phyloP scores from a whole-genome alignment of 2,329 filamentous ascomycete genomes.

The Pseudogymnoascus sp. region DNA sequence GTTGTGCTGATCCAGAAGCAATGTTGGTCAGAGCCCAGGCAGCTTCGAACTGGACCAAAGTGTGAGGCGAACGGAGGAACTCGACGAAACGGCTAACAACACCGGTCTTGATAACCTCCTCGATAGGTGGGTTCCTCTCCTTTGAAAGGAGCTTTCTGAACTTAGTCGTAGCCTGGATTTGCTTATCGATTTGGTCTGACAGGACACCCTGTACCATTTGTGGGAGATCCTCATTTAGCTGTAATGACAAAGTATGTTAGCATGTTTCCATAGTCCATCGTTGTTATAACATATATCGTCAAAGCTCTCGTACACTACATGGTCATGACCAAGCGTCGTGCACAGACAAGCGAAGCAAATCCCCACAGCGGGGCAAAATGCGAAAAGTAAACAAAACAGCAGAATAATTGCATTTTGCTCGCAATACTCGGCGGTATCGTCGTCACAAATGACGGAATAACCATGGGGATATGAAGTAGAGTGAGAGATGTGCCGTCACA shows the following conservation, averaged over 20 bases:
- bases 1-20: slow-evolving; percentile 89
- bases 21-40: slow-evolving; percentile 99
- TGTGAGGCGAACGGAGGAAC: slow-evolving; percentile 95
- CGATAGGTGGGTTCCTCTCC: slow-evolving; percentile 97
- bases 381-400: slow-evolving; percentile 10
- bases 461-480: neutral
- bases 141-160: slow-evolving; percentile 97
- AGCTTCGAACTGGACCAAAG: slow-evolving; percentile 96
- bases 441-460: neutral
- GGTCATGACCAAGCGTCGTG: neutral
- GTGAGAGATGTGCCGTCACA: slow-evolving; percentile 28
- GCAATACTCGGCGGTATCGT: neutral
- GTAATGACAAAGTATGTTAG: slow-evolving; percentile 16
- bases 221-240: slow-evolving; percentile 97
- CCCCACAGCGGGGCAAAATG: slow-evolving; percentile 9
- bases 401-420: slow-evolving; percentile 1
- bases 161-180: slow-evolving; percentile 96
- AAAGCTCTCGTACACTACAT: neutral
- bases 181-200: slow-evolving; percentile 94
- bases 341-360: slow-evolving; percentile 7
- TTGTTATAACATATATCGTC: slow-evolving; percentile 8
- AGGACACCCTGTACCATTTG: slow-evolving; percentile 98
- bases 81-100: slow-evolving; percentile 97
- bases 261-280: slow-evolving; percentile 6
- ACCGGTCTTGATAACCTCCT: slow-evolving; percentile 98